phyloP scores from a whole-genome alignment of 2,329 filamentous ascomycete species.

The Chaetomiaceae sp. region DNA sequence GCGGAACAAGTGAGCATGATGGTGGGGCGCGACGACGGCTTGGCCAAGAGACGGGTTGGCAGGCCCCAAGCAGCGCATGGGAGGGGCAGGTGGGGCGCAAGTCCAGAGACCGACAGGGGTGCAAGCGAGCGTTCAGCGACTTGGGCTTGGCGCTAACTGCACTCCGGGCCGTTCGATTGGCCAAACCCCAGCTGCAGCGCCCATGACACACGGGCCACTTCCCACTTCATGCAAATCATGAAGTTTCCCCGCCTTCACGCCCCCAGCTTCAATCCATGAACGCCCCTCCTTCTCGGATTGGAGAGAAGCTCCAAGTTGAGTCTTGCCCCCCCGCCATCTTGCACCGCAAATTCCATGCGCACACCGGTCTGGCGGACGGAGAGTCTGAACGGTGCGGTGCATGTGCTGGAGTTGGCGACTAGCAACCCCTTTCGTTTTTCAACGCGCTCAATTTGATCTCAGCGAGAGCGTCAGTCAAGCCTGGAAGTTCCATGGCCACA shows the following conservation, averaged over 20 bases:
- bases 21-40: constrained; percentile 7
- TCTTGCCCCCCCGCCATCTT: not conserved
- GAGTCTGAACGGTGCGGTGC: not conserved
- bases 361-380: too few relatives aligned
- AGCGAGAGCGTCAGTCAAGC: too few relatives aligned
- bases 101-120: constrained; percentile 16
- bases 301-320: too few relatives aligned
- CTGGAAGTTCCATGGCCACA: too few relatives aligned
- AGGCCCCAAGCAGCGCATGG: too few relatives aligned
- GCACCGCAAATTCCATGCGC: too few relatives aligned
- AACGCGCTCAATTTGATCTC: too few relatives aligned
- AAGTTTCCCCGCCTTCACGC: not conserved
- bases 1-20: constrained; percentile 29
- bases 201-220: constrained; percentile 32
- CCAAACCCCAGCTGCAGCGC: constrained; percentile 17
- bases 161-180: constrained; percentile 13
- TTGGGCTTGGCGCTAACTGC: constrained; percentile 20
- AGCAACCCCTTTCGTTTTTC: too few relatives aligned
- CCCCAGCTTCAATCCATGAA: not conserved
- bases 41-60: constrained; percentile 6
- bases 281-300: not conserved
- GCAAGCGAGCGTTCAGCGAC: constrained; percentile 18
- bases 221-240: constrained; percentile 30
- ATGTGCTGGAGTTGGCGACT: too few relatives aligned
- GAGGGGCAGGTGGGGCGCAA: constrained; percentile 20